Evolutionary conservation across 2,329 filamentous ascomycete species (phyloP).

Genomic region (Pseudofabraea citricarpa): DNA sequence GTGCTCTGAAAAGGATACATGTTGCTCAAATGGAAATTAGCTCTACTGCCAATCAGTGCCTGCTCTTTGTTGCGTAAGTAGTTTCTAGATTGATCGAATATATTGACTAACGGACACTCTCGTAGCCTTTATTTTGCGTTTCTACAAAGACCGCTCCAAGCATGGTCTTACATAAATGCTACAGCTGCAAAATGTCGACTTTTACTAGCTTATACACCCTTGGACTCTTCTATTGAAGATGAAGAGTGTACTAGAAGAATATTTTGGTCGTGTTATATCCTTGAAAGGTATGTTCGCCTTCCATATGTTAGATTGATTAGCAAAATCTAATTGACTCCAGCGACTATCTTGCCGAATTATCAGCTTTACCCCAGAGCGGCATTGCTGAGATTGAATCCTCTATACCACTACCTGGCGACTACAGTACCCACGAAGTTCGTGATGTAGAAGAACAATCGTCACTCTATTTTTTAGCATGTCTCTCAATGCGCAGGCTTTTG

Average conservation of each 20-base stretch:
- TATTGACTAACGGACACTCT: neutral
- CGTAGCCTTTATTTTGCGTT: slow-evolving; percentile 44
- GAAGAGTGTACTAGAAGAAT: slow-evolving; percentile 44
- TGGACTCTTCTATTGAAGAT: slow-evolving; percentile 31
- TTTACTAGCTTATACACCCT: slow-evolving; percentile 37
- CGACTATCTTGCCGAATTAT: slow-evolving; percentile 48
- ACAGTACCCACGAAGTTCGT: slow-evolving; percentile 4
- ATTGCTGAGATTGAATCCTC: slow-evolving; percentile 47
- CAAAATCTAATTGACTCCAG: no score
- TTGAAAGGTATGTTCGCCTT: slow-evolving; percentile 40
- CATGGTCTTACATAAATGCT: slow-evolving; percentile 46
- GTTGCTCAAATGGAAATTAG: slow-evolving; percentile 42
- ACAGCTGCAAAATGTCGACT: slow-evolving; percentile 45
- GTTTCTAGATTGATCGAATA: neutral
- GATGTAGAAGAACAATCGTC: slow-evolving; percentile 40
- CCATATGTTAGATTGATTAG: no score
- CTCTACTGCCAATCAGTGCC: slow-evolving; percentile 41
- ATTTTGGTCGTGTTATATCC: slow-evolving; percentile 51
- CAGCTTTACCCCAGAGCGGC: slow-evolving; percentile 43
- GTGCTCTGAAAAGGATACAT: slow-evolving; percentile 40
- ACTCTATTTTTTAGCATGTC: slow-evolving; percentile 48
- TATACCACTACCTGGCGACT: slow-evolving; percentile 40
- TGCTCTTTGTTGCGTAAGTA: slow-evolving; percentile 45
- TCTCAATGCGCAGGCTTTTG: slow-evolving; percentile 43
- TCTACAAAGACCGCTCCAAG: slow-evolving; percentile 43